Evolutionary conservation across 2,329 filamentous ascomycete genomes (phyloP).

Genomic region (Didymella pinodella): DNA sequence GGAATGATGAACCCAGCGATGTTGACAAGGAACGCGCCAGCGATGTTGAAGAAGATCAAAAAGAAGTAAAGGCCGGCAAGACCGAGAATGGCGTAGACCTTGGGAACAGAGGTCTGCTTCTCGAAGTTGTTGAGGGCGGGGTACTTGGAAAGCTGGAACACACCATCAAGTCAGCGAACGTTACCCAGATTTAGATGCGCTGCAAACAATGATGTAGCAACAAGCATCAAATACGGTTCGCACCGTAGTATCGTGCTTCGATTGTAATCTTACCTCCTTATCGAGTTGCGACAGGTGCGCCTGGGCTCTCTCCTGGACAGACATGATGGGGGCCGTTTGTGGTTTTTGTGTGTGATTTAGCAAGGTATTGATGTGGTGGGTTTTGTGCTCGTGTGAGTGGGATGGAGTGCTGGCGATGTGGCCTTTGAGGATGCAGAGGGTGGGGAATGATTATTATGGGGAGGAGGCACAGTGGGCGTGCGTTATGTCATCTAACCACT

Average conservation of each 20-base stretch:
- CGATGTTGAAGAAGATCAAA: conserved; percentile 91
- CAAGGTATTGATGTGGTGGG: conserved; percentile 13
- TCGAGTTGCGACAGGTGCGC: conserved; percentile 81
- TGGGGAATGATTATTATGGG: conserved; percentile 41
- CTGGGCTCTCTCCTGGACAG: conserved; percentile 78
- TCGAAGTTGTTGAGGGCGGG: conserved; percentile 83
- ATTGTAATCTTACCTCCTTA: conserved; percentile 72
- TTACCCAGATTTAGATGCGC: conserved; percentile 1
- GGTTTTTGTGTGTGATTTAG: conserved; percentile 7
- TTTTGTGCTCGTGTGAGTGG: conserved; percentile 25
- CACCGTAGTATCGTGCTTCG: not conserved
- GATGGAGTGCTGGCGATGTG: conserved; percentile 25
- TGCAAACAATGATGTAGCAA: conserved; percentile 2
- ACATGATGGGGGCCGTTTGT: conserved; percentile 62
- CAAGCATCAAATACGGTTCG: not conserved
- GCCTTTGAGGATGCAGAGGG: conserved; percentile 23
- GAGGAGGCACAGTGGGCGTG: conserved; percentile 34
- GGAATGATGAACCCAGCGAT: conserved; percentile 83
- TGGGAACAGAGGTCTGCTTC: conserved; percentile 82
- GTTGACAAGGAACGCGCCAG: conserved; percentile 87
- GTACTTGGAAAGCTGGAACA: conserved; percentile 80
- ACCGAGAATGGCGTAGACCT: conserved; percentile 83
- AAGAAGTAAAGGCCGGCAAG: conserved; percentile 83
- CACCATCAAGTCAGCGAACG: conserved; percentile 34
- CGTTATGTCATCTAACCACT: conserved; percentile 42